Conservation (phyloP, 2,329 filamentous ascomycete species). For the Trichophyton schoenleinii region DNA sequence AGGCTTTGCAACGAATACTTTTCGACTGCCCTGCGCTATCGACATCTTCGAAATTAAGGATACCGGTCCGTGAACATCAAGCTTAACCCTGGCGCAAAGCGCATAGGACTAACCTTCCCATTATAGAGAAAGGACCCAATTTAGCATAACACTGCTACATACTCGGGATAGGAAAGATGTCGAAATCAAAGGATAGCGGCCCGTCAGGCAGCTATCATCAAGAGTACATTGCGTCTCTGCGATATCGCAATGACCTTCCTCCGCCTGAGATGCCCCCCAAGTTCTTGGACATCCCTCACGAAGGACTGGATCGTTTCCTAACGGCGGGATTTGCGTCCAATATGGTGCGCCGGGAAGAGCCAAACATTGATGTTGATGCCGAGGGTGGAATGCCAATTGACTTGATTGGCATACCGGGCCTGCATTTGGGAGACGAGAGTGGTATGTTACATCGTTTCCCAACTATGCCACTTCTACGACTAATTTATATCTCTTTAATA, state of each 20-base stretch:
- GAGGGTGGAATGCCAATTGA: slow-evolving; percentile 97
- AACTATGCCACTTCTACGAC: background rate
- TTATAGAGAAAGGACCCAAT: background rate
- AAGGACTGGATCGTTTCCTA: slow-evolving; percentile 81
- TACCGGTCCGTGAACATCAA: background rate
- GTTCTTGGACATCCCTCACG: slow-evolving; percentile 91
- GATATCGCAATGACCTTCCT: slow-evolving; percentile 90
- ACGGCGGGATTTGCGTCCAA: slow-evolving; percentile 80
- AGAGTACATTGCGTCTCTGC: slow-evolving; percentile 91
- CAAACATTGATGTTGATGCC: slow-evolving; percentile 94
- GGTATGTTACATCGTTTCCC: slow-evolving; percentile 40
- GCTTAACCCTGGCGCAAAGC: background rate
- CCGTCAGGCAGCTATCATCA: slow-evolving; percentile 53
- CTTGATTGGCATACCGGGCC: slow-evolving; percentile 81
- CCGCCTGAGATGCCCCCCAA: slow-evolving; percentile 91
- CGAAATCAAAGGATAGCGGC: slow-evolving; percentile 29
- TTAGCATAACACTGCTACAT: background rate
- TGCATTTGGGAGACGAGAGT: slow-evolving; percentile 90
- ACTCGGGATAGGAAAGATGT: slow-evolving; percentile 19
- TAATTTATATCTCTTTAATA: background rate
- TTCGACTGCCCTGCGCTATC: background rate
- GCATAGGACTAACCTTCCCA: background rate
- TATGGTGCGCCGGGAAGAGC: slow-evolving; percentile 76
- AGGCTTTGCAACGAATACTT: background rate
- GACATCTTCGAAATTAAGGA: background rate